These are phyloP conservation scores for Candida wancherniae DNA, from an alignment of 805 yeast genomes.

Conservation along the genomic window DNA sequence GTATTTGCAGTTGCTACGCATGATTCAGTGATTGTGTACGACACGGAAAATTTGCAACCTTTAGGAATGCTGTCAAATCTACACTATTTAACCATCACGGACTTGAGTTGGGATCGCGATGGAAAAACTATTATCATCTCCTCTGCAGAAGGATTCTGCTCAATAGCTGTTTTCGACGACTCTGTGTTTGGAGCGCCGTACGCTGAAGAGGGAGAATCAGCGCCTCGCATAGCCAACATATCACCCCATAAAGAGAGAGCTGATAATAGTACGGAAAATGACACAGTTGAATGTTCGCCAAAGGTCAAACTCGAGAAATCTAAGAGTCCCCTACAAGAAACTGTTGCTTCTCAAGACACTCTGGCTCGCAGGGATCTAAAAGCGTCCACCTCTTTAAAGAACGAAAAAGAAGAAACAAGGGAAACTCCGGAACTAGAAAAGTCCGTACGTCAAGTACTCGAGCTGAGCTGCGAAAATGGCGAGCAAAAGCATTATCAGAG, in stretches of 20 bases:
- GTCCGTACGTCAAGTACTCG: too few species aligned
- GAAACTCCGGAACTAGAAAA: too few species aligned
- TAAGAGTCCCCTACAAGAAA: too few species aligned
- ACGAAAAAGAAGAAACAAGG: too few species aligned
- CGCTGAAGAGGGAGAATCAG: slow-evolving; percentile 12
- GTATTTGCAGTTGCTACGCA: slow-evolving; percentile 91
- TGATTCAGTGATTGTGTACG: slow-evolving; percentile 76
- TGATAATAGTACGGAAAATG: too few species aligned
- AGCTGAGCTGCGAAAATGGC: neutral
- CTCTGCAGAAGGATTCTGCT: slow-evolving; percentile 91
- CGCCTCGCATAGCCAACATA: too few species aligned
- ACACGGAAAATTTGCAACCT: slow-evolving; percentile 67
- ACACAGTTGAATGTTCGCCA: too few species aligned
- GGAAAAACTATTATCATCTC: slow-evolving; percentile 69
- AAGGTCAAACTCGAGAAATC: too few species aligned
- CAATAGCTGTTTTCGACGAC: slow-evolving; percentile 52
- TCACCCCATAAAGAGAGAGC: too few species aligned
- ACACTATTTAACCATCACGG: slow-evolving; percentile 88
- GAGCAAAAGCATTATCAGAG: neutral
- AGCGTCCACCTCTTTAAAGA: too few species aligned
- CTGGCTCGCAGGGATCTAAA: too few species aligned
- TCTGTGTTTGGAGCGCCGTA: slow-evolving; percentile 51
- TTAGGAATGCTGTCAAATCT: slow-evolving; percentile 71
- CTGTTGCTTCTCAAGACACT: too few species aligned
- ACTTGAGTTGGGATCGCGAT: slow-evolving; percentile 76